Percentiles rank a stretch among this genome's conserved stretches.
These are phyloP conservation scores for Penicillium hordei DNA, from an alignment of 2,329 filamentous ascomycete genomes.

Conservation along the genomic window DNA sequence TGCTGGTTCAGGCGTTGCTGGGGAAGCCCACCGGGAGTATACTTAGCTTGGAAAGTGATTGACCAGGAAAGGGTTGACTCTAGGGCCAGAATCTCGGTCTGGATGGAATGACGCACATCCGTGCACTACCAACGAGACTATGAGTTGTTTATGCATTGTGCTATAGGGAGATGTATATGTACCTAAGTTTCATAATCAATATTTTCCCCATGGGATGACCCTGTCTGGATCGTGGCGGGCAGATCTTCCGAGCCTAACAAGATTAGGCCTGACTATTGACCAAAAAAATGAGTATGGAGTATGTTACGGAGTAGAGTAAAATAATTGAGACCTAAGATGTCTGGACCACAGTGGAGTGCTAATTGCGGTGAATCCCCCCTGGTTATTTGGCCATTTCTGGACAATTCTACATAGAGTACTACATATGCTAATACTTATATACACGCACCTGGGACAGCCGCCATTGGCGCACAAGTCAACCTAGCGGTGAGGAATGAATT, in stretches of 20 bases:
- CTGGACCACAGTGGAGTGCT: constrained; percentile 11
- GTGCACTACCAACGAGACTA: constrained; percentile 1
- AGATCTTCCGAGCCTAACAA: constrained; percentile 10
- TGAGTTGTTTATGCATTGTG: constrained; percentile 10
- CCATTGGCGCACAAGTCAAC: constrained; percentile 8
- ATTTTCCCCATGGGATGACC: neutral
- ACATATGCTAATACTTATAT: neutral
- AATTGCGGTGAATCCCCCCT: constrained; percentile 8
- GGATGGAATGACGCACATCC: constrained; percentile 11
- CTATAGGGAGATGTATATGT: neutral
- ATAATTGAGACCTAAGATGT: constrained; percentile 5
- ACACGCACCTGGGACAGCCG: constrained; percentile 1
- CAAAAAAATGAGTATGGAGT: neutral
- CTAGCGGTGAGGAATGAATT: constrained; percentile 11
- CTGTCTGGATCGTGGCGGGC: neutral
- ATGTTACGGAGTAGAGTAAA: neutral
- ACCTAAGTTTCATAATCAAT: constrained; percentile 3
- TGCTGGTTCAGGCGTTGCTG: constrained; percentile 5
- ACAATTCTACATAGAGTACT: neutral
- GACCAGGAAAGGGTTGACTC: constrained; percentile 7
- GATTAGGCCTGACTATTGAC: constrained; percentile 4
- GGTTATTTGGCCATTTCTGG: neutral
- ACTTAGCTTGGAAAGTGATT: constrained; percentile 13
- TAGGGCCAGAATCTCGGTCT: constrained; percentile 8
- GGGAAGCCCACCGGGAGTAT: constrained; percentile 1